Evolutionary conservation across 192 early-diverging fungal species (phyloP).

Genomic region (Backusella macrospora): DNA sequence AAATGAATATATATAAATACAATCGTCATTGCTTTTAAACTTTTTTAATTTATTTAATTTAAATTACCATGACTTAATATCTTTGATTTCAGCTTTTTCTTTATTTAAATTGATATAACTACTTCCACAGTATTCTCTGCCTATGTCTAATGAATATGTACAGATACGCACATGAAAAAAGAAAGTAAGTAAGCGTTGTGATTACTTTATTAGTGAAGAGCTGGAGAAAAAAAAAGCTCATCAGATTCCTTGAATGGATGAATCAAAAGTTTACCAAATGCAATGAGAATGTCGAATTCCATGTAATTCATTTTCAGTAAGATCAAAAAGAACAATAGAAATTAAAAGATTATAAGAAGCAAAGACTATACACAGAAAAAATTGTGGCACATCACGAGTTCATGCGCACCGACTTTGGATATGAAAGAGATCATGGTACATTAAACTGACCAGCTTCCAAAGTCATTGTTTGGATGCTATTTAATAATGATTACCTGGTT

Average conservation of each 20-base stretch:
- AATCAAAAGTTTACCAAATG: not conserved
- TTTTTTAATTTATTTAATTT: not conserved
- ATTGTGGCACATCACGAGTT: not conserved
- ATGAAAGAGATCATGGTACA: too few relatives aligned
- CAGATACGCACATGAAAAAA: too few relatives aligned
- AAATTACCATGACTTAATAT: conserved; percentile 10
- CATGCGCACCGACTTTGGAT: not conserved
- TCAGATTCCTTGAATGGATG: not conserved
- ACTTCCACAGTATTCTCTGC: conserved; percentile 6
- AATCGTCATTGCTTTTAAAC: not conserved
- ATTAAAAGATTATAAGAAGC: not conserved
- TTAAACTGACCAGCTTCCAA: too few relatives aligned
- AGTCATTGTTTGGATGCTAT: too few relatives aligned
- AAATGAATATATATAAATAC: not conserved
- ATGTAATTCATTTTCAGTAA: not conserved
- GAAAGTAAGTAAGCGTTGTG: too few relatives aligned
- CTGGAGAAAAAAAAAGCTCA: not conserved
- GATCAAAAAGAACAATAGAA: not conserved
- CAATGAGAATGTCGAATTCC: not conserved
- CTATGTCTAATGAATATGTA: not conserved
- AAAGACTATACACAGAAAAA: not conserved
- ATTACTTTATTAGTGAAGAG: too few relatives aligned
- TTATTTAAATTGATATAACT: conserved; percentile 4
- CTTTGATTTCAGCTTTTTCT: conserved; percentile 6
- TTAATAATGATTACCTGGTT: too few relatives aligned